Percentiles rank a stretch among this genome's conserved stretches.
phyloP scores from a whole-genome alignment of 1,139 yeast genomes.

The Pichia sp. region DNA sequence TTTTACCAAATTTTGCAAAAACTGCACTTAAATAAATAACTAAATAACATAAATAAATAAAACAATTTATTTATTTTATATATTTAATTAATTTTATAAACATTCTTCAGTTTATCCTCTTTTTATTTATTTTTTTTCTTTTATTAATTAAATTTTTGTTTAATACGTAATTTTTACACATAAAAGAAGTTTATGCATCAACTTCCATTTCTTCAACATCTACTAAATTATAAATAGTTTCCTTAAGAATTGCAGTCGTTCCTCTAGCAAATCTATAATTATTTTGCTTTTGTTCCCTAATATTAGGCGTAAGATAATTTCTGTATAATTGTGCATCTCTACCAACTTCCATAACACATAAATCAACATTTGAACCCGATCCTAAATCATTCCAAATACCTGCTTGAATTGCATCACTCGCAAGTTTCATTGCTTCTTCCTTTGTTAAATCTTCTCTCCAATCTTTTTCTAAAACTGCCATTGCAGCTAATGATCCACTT shows the following conservation, averaged over 20 bases:
- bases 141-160: no score
- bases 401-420: constrained; percentile 90
- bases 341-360: constrained; percentile 92
- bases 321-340: constrained; percentile 78
- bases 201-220: constrained; percentile 53
- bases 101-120: no score
- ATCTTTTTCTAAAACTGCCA: constrained; percentile 89
- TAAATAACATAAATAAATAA: neutral
- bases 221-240: constrained; percentile 56
- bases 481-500: constrained; percentile 97
- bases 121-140: no score
- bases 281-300: constrained; percentile 71
- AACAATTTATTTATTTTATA: no score
- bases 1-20: constrained; percentile 82
- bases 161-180: no score
- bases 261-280: constrained; percentile 85
- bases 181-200: constrained; percentile 1
- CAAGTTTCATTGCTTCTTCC: constrained; percentile 84
- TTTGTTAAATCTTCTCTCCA: constrained; percentile 74
- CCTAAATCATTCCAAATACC: constrained; percentile 99
- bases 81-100: no score
- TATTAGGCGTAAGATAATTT: constrained; percentile 87
- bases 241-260: constrained; percentile 76
- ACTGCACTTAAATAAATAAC: constrained; percentile 19
- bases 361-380: constrained; percentile 94